Evolutionary conservation across 2,329 filamentous ascomycete genomes (phyloP).

Genomic region (Fusarium nurragi): DNA sequence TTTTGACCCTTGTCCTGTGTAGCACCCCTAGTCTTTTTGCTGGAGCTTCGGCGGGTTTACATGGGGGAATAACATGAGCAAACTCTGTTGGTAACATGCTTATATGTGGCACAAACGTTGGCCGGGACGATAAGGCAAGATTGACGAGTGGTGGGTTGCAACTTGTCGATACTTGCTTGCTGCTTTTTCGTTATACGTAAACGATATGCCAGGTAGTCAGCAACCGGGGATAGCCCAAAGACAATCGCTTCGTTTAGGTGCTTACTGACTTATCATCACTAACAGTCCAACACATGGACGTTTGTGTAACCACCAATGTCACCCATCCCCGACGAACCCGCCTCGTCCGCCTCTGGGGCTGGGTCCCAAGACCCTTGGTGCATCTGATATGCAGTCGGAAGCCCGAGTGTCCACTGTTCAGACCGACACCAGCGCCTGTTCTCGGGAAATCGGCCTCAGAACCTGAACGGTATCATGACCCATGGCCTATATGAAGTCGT

Average conservation of each 20-base stretch:
- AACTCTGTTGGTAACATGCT: not conserved
- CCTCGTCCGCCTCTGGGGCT: not conserved
- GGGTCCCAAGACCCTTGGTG: conserved; percentile 16
- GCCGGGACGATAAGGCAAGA: not conserved
- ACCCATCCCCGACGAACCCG: conserved; percentile 7
- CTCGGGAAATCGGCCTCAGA: not conserved
- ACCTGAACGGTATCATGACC: not conserved
- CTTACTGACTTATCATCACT: conserved; percentile 3
- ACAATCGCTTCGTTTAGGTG: not conserved
- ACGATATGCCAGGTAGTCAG: conserved; percentile 15
- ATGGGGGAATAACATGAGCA: not conserved
- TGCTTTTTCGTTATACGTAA: not conserved
- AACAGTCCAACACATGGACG: not conserved
- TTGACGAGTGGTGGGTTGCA: conserved; percentile 1
- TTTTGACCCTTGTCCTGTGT: not conserved
- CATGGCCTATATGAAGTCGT: not conserved
- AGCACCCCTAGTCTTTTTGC: not conserved
- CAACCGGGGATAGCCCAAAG: not conserved
- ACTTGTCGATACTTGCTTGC: not conserved
- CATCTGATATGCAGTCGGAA: conserved; percentile 10
- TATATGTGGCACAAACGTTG: not conserved
- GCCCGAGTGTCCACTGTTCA: not conserved
- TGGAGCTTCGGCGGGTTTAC: not conserved
- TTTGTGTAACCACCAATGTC: conserved; percentile 17
- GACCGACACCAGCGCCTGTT: not conserved